Base-by-base conservation (phyloP, 495 filamentous ascomycete genomes). In the Talaromyces ruber region DNA sequence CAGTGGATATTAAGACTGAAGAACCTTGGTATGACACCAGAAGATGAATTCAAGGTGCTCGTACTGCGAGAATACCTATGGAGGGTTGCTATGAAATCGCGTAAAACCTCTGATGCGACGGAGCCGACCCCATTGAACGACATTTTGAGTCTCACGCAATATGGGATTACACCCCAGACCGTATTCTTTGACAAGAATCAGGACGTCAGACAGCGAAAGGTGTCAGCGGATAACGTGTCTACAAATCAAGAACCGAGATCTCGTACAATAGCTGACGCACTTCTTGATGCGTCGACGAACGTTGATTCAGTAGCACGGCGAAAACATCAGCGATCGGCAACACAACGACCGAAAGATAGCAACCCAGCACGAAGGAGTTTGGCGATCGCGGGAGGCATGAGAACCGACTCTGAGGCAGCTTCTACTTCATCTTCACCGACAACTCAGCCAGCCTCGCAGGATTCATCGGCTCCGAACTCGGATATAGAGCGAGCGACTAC, bases 31-130 rank as follows among this genome's bases (percentile, higher is more conserved):
- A 89, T 99, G 83, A 72, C 78, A 1, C 62, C 76, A 0, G 93
- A 96, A 51, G 95, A 99, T 66, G 95, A 99, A 62, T 84, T 88
- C 65, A 99, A 99, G 68, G 75, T 99, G 8, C 74, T 97, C 21
- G 88, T 85, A 5, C 81, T 99, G 16, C 81, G 88, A 58, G 94
- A 97, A 67, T 97, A 96, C 64, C 92, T 98, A 32, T 96, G 91
- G 92, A 86, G 91, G 29, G 78, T 93, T 18, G 88, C 86, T 8
- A 80, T 83, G 47, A 87, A 88, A 62, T 90, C 86, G 64, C 73
- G 83, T 18, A 84, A 90, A 63, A 72, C 79, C 22, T 61, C 68
- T 5, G 72, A 74, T 25, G 53, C 65, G 12, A 62, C 65, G 14
- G 62, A 68, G 6, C 64, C 75, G n/a, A 74, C 79, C 9, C 72